These are phyloP conservation scores for Saccharum spontaneum DNA, from an alignment of 176 grass and related monocot species.

Conservation along the genomic window DNA sequence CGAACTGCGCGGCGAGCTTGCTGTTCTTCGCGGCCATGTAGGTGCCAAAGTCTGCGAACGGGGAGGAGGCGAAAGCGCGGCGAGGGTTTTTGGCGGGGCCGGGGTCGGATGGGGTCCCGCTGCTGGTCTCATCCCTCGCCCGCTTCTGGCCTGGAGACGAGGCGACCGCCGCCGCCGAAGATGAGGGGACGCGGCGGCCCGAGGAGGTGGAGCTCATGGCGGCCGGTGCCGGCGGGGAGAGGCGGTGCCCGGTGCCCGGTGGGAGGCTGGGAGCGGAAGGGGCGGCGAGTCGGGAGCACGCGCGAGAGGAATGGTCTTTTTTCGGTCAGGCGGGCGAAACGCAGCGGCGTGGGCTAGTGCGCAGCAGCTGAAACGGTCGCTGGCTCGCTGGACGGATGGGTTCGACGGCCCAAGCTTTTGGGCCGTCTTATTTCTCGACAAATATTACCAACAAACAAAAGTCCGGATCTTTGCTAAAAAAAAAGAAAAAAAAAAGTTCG, in stretches of 20 bases:
- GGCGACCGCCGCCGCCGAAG: neutral
- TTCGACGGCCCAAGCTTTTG: too few relatives aligned
- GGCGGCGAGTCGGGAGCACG: neutral
- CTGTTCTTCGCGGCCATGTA: slow-evolving; percentile 72
- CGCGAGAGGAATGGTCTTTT: neutral
- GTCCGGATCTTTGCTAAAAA: fast-evolving
- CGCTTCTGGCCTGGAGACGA: slow-evolving; percentile 35
- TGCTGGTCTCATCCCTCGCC: slow-evolving; percentile 2
- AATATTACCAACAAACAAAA: too few relatives aligned
- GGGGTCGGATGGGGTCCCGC: slow-evolving; percentile 18
- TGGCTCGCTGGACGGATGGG: too few relatives aligned
- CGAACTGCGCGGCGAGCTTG: slow-evolving; percentile 64
- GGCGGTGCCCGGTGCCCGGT: neutral
- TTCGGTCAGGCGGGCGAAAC: too few relatives aligned
- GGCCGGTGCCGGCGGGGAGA: neutral
- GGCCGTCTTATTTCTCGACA: too few relatives aligned
- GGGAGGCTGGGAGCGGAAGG: neutral
- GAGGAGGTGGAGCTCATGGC: slow-evolving; percentile 39
- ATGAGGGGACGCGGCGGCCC: slow-evolving; percentile 24
- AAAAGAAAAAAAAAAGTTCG: too few relatives aligned
- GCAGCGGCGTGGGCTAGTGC: too few relatives aligned
- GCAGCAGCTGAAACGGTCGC: too few relatives aligned
- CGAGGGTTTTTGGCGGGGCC: slow-evolving; percentile 40
- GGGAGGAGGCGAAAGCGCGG: slow-evolving; percentile 48
- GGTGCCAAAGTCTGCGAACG: slow-evolving; percentile 61